Percentiles rank a stretch among this genome's conserved stretches.
These are phyloP conservation scores for Fusarium brachygibbosum DNA, from an alignment of 2,329 filamentous ascomycete genomes.

Conservation along the genomic window DNA sequence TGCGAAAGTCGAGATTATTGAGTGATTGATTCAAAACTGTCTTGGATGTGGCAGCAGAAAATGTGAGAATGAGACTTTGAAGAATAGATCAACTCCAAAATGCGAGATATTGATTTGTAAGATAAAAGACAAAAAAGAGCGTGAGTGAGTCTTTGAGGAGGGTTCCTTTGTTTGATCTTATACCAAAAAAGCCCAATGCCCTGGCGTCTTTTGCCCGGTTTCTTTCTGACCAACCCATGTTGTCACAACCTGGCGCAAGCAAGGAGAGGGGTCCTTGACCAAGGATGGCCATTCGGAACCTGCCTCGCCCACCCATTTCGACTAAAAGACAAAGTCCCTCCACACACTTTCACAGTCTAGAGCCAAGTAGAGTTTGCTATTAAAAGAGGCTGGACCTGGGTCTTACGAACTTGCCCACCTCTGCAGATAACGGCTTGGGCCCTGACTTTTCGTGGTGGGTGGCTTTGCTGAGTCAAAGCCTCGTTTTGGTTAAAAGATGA, in stretches of 20 bases:
- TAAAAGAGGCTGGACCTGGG: slow-evolving; percentile 21
- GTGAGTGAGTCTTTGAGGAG: slow-evolving; percentile 6
- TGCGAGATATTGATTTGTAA: slow-evolving; percentile 5
- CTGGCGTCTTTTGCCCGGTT: slow-evolving; percentile 48
- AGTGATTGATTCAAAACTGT: not conserved
- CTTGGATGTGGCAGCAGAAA: slow-evolving; percentile 1
- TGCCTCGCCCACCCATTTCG: slow-evolving; percentile 41
- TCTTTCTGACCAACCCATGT: slow-evolving; percentile 45
- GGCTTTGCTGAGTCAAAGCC: slow-evolving; percentile 30
- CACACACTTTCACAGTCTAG: slow-evolving; percentile 26
- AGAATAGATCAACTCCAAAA: not conserved
- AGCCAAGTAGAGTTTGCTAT: slow-evolving; percentile 14
- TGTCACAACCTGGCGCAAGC: slow-evolving; percentile 38
- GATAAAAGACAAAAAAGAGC: slow-evolving; percentile 16
- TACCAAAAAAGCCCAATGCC: slow-evolving; percentile 38
- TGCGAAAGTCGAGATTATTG: slow-evolving; percentile 11
- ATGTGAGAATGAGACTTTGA: not conserved
- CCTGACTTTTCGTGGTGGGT: slow-evolving; percentile 24
- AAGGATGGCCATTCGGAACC: slow-evolving; percentile 39
- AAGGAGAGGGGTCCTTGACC: slow-evolving; percentile 41
- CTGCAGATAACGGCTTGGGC: slow-evolving; percentile 16
- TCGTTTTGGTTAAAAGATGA: slow-evolving; percentile 26
- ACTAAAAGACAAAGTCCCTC: slow-evolving; percentile 18
- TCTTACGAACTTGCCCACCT: slow-evolving; percentile 14
- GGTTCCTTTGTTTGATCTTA: slow-evolving; percentile 45